phyloP scores from a whole-genome alignment of 345 rosid species.

The Brassica incana region DNA sequence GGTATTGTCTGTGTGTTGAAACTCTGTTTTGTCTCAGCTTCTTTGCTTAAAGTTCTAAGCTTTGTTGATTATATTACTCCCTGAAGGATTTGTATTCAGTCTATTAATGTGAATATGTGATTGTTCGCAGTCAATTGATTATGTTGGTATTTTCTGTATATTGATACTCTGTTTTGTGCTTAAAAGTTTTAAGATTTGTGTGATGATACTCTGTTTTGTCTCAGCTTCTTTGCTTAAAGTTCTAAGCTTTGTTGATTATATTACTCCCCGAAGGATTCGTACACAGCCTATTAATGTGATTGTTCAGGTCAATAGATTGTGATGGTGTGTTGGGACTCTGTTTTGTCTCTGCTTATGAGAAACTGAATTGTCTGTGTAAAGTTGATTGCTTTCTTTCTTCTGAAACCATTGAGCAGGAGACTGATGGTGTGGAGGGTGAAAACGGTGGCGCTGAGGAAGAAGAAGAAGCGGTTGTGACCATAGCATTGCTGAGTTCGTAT shows the following conservation, averaged over 20 bases:
- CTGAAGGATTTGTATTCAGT: neutral
- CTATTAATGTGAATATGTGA: neutral
- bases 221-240: neutral
- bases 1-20: neutral
- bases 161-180: neutral
- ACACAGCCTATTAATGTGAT: neutral
- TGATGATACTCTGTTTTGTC: neutral
- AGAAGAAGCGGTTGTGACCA: slow-evolving; percentile 48
- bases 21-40: neutral
- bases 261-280: neutral
- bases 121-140: slow-evolving; percentile 2
- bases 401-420: slow-evolving; percentile 55
- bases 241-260: slow-evolving; percentile 13
- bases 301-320: slow-evolving; percentile 1
- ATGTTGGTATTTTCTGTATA: neutral
- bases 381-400: slow-evolving; percentile 4
- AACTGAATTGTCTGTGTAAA: neutral
- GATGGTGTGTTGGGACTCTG: neutral
- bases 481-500: slow-evolving; percentile 54
- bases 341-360: neutral
- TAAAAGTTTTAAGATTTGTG: slow-evolving; percentile 10
- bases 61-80: slow-evolving; percentile 1
- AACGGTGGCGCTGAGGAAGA: slow-evolving; percentile 50
- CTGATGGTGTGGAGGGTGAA: slow-evolving; percentile 56
- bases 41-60: slow-evolving; percentile 11